Evolutionary conservation across 208 protist genomes (phyloP), one percentile per base, ranked within the genome.

Genomic region (Leptomonas seymouri): DNA sequence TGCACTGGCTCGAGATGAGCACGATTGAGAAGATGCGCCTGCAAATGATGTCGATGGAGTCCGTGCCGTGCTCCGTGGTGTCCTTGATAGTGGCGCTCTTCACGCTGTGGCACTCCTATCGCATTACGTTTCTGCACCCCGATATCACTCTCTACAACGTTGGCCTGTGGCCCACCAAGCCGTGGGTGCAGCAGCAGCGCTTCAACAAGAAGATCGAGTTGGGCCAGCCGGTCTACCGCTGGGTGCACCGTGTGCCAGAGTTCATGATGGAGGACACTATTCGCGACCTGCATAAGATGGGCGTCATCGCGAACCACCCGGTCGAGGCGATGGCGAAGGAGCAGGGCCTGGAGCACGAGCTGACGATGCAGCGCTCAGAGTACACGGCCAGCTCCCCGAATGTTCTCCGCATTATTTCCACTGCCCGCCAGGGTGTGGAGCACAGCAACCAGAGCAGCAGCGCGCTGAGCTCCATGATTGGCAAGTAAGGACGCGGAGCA

Each of bases 1-100:
- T 91, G 69, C 89, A 94, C 75, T 94, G 89, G 89, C 84, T 94
- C 45, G 89, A 94, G 82, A 83, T 91, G 53, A 91, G 84, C 76
- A 87, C 84, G 18, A 91, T 91, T 67, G 86, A 91, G 70, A 94
- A 94, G 79, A 84, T 91, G 75, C 82, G 85, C 30, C 54, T 91
- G 45, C 85, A 89, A 77, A 46, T 75, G 20, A 46, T 80, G 30
- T 76, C 81, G 8, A 49, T 90, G 39, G 89, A 94, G 76, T 84
- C 80, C 20, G 61, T 91, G 30, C 86, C 89, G 44, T 81, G 71
- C 56, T 82, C 74, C 34, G 67, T 85, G 9, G 49, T 87, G 27
- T 74, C 75, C 18, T 39, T 57, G 12, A 61, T 87, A 30, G 74
- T 90, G 44, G 16, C 83, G 28, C 21, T 82, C 25, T 93, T 83